A percentile compares a stretch with the other conserved stretches of the same genome.
Conservation (phyloP, 148 eudicot genomes). For the Arbutus unedo region DNA sequence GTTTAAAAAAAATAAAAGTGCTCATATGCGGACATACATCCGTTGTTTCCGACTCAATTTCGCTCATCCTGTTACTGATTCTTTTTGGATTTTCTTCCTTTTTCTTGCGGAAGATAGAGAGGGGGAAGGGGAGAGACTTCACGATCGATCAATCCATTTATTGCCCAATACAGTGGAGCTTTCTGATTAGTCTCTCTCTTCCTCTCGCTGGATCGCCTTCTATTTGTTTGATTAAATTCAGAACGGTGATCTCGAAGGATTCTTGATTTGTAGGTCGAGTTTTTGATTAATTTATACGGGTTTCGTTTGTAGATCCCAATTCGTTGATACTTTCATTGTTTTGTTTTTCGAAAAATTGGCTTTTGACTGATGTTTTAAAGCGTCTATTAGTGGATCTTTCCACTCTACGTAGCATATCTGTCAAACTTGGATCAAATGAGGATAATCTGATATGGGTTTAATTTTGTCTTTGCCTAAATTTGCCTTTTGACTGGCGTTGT, state of each 20-base stretch:
- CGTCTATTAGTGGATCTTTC: not conserved
- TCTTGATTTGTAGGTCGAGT: constrained; percentile 15
- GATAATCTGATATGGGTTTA: not conserved
- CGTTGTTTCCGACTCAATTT: constrained; percentile 28
- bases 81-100: not conserved
- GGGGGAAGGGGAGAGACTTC: constrained; percentile 19
- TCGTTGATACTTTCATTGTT: not conserved
- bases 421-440: not conserved
- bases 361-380: no score
- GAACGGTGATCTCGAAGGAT: constrained; percentile 2
- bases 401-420: not conserved
- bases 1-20: constrained; percentile 32
- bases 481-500: not conserved
- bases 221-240: not conserved
- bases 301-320: constrained; percentile 15
- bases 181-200: constrained; percentile 28
- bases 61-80: constrained; percentile 14
- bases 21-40: constrained; percentile 36
- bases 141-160: constrained; percentile 14
- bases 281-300: constrained; percentile 13
- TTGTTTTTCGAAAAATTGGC: no score
- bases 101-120: constrained; percentile 14
- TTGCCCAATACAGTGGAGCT: constrained; percentile 22
- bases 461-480: not conserved
- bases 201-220: not conserved